Base-by-base conservation (phyloP, 202 grass and related monocot genomes). In the Panicum hallii region DNA sequence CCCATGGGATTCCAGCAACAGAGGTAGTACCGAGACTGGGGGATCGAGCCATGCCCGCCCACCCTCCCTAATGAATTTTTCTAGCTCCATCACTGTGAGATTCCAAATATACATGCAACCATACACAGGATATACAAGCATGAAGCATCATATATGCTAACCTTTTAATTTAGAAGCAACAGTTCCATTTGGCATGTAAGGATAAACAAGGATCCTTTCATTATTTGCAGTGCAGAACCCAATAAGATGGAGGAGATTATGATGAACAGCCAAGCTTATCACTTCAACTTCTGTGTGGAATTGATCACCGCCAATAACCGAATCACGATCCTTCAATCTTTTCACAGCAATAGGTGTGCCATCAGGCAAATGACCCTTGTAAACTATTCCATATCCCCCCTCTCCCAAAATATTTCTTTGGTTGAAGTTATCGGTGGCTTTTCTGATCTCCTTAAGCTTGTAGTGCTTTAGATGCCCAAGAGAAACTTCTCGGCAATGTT, bases 261-360 rank as follows among this genome's bases (percentile, higher is more conserved):
- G 87, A 57, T 98, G 95, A 57, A 90, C 91, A 68, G 90, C 89
- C 77, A 95, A 90, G 70, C 95, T 98, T 69, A 93, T 90, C 54
- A 98, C 92, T 75, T 95, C 93, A 70, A 98, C 88, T 81, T 98
- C 95, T 50, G 86, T 95, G n/a, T 92, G 78, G 72, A 98, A 98
- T 56, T 98, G 95, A 65, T 82, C n/a, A 78, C 94, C 91, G 9
- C 81, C 89, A 87, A 84, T 48, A 13, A 47, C 66, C 1, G 85
- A 70, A 88, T 77, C 77, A 61, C 47, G 88, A 34, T 90, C 70
- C 62, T 91, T 95, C 16, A 93, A 77, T 28, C 93, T 87, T 74
- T 98, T 98, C n/a, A 95, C 89, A 78, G 95, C 95, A 19, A 91
- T 81, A 46, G 79, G 72, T 12, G 88, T 49, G 16, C 89, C 83